Conservation (phyloP, 768 basidiomycete genomes). For the Megacollybia marginata region DNA sequence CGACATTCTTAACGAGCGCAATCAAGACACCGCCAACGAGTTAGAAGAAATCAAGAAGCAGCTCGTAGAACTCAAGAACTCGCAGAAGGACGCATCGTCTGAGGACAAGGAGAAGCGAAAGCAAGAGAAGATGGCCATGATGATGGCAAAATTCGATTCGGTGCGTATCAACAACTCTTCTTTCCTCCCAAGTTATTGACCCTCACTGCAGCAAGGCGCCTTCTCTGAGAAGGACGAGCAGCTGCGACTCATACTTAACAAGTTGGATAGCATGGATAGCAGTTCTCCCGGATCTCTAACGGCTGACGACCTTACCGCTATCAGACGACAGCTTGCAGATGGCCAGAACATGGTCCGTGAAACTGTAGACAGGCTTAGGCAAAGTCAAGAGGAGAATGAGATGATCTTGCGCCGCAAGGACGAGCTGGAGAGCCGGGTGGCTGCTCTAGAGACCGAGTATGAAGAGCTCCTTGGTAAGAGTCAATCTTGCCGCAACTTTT, state of each 20-base stretch:
- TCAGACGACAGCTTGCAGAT: constrained; percentile 84
- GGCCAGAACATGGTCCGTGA: constrained; percentile 82
- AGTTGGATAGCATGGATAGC: constrained; percentile 77
- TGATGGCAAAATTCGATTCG: constrained; percentile 99
- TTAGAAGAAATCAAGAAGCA: constrained; percentile 84
- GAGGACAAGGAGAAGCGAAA: constrained; percentile 99
- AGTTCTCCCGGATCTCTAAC: constrained; percentile 51
- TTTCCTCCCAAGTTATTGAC: constrained; percentile 1
- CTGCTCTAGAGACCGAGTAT: constrained; percentile 84
- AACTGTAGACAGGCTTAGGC: constrained; percentile 81
- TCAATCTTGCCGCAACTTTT: constrained; percentile 1
- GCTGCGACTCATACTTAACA: constrained; percentile 74
- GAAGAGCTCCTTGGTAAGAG: constrained; percentile 88
- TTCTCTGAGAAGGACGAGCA: constrained; percentile 96
- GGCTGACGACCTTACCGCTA: constrained; percentile 69
- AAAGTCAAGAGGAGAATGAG: constrained; percentile 90
- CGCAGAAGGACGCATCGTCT: constrained; percentile 77
- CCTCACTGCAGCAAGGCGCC: constrained; percentile 63
- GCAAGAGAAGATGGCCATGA: constrained; percentile 97
- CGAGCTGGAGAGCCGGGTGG: constrained; percentile 79
- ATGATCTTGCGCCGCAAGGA: constrained; percentile 74
- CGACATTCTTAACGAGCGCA: constrained; percentile 94
- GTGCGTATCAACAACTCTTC: constrained; percentile 37
- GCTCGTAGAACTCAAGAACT: constrained; percentile 68
- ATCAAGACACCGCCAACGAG: constrained; percentile 76